Base-by-base conservation (phyloP, 805 yeast genomes). In the Metschnikowia baotianmanensis region DNA sequence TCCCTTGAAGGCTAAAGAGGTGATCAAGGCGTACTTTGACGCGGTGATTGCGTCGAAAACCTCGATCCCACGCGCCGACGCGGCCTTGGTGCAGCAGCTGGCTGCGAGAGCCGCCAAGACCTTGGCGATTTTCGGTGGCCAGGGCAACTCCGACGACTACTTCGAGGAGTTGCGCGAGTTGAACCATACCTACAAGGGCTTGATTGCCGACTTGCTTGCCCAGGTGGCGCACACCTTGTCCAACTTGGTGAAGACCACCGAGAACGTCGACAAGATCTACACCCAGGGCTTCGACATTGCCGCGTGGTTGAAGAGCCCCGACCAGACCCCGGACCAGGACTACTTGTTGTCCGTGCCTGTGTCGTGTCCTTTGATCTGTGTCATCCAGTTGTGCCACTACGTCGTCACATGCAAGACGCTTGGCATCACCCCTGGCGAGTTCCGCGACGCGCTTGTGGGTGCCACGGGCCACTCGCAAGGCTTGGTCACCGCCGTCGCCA, bases 111-210 rank as follows among this genome's bases (percentile, higher is more conserved):
- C 74, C 36, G 86, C 90, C 32, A 71, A 74, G 46, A 65, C 90
- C 42, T 80, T 77, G 45, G 96, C 97, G 49, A 81, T 93, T 53
- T 93, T 91, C 57, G 99, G 99, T 62, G 99, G 99, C 58, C 99
- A 93, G 73, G 99, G 99, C 68, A 91, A 88, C 72, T 83, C 95
- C 38, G 98, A 93, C 61, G 97, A 93, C 63, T 93, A 88, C 72
- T 93, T 93, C 56, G 96, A 90, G 62, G 99, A 93, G 72, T 78
- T 93, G 61, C 82, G 96, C 63, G 95, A 88, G 51, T 63, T 90
- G 45, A 83, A 86, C 72, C 70, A 78, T 50, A 75, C 82, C 44
- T 93, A 93, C 73, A 75, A 82, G 51, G 86, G 86, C 20, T 72
- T 91, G 48, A 71, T 89, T 41, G 65, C 75, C 18, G 91, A 84